phyloP scores from a whole-genome alignment of 2,329 filamentous ascomycete genomes.

The Stemphylium lycopersici region DNA sequence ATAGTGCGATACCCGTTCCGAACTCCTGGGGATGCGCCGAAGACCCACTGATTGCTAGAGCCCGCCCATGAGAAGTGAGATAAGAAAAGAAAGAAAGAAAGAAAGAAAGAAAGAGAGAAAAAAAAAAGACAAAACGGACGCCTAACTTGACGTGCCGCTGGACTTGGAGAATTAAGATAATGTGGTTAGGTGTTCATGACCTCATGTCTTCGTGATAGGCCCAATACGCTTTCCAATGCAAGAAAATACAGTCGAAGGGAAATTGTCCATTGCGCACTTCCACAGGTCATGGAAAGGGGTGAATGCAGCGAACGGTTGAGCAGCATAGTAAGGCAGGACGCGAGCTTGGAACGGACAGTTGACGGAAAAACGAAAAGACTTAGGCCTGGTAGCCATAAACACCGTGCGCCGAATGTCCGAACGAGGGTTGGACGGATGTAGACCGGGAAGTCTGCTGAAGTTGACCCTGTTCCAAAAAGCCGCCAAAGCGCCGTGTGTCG shows the following conservation, averaged over 20 bases:
- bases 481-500: constrained; percentile 40
- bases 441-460: constrained; percentile 25
- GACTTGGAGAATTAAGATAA: constrained; percentile 30
- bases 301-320: not conserved
- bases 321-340: not conserved
- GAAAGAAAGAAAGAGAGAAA: constrained; percentile 25
- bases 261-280: constrained; percentile 16
- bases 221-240: constrained; percentile 40
- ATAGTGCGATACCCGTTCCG: constrained; percentile 26
- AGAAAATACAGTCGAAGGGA: constrained; percentile 38
- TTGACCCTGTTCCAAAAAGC: constrained; percentile 33
- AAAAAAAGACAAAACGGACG: constrained; percentile 17
- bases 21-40: constrained; percentile 22
- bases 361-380: constrained; percentile 8
- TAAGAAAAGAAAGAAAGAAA: constrained; percentile 22
- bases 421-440: constrained; percentile 26
- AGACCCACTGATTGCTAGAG: constrained; percentile 14
- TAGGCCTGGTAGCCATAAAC: constrained; percentile 35
- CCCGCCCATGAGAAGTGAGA: constrained; percentile 12
- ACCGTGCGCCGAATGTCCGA: constrained; percentile 29
- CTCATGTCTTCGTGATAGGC: constrained; percentile 46
- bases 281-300: not conserved
- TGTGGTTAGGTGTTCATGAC: constrained; percentile 40
- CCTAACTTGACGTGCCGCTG: constrained; percentile 14
- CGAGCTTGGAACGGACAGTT: constrained; percentile 7